Base-by-base conservation (phyloP, 371 early-diverging fungal genomes). In the Umbelopsis sp. region DNA sequence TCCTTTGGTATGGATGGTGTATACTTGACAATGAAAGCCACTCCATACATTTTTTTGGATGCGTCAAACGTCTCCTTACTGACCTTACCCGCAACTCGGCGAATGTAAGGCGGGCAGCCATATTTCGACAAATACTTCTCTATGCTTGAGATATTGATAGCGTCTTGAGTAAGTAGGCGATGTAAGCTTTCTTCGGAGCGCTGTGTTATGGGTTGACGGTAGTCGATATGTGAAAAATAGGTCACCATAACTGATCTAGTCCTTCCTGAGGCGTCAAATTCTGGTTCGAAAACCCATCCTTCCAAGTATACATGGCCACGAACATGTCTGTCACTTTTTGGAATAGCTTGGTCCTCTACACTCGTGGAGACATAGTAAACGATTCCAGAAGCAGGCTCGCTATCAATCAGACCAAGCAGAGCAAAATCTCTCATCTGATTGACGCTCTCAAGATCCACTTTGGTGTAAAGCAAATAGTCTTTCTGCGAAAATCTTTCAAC, bases 21-120 rank as follows among this genome's bases (percentile, higher is more conserved):
- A 66, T 84, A 81, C 44, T 84, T 80, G 35, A 74, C 79, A 37
- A 76, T 74, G 52, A 74, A 76, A 0, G 67, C 64, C 29, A 83
- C 69, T 6, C 71, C 63, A 66, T 80, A 83, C 0, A 45, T 64
- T 1, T 71, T 72, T 12, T 68, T 72, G 6, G 65, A 16, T 2
- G 72, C 50, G 41, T 81, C 74, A 41, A 82, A 86, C 9, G 65
- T 63, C 41, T 80, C 81, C 38, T 74, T 63, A 10, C 72, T 63
- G 1, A 86, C 77, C 53, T 81, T 80, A n/a, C 81, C 83, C 11
- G 81, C 81, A 4, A 84, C 79, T 4, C 82, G 74, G 11, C 81
- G 77, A 38, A 86, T 79, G 69, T 81, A 86, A 18, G 87, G 84
- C 38, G 89, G 89, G 70, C 82, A 83, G 11, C 89, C 89, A 50